These are phyloP conservation scores for Dentipellis fragilis DNA, from an alignment of 768 basidiomycete species.

Conservation along the genomic window DNA sequence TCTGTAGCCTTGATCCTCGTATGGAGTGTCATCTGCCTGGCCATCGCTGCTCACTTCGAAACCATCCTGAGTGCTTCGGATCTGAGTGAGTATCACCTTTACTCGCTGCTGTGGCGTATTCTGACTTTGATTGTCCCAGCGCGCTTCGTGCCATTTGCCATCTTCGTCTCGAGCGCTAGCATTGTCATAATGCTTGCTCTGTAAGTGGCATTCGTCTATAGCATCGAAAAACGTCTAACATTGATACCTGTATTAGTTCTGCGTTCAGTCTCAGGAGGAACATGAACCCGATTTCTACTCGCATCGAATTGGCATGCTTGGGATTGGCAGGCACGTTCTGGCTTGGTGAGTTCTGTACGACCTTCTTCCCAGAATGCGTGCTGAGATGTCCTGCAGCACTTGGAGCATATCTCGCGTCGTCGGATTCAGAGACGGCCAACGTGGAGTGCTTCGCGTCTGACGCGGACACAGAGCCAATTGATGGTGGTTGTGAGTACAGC, in stretches of 20 bases:
- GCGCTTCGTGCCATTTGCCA: conserved; percentile 79
- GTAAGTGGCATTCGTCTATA: conserved; percentile 30
- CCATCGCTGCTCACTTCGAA: conserved; percentile 73
- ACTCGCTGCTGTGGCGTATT: background rate
- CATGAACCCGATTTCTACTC: conserved; percentile 71
- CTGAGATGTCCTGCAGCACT: conserved; percentile 40
- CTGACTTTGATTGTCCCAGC: conserved; percentile 31
- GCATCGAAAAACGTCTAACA: conserved; percentile 2
- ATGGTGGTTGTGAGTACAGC: conserved; percentile 45
- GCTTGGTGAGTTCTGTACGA: conserved; percentile 44
- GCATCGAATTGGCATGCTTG: conserved; percentile 62
- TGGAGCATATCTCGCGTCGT: conserved; percentile 60
- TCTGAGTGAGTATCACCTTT: conserved; percentile 48
- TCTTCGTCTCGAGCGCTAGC: conserved; percentile 69
- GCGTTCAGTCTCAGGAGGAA: conserved; percentile 53
- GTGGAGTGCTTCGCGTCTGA: conserved; percentile 70
- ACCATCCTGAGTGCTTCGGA: conserved; percentile 61
- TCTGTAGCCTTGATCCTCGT: conserved; percentile 50
- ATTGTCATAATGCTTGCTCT: conserved; percentile 57
- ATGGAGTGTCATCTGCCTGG: conserved; percentile 73
- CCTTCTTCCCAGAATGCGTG: background rate
- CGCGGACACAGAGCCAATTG: conserved; percentile 39
- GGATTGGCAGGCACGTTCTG: conserved; percentile 69
- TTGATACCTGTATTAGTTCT: conserved; percentile 31
- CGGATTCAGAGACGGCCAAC: conserved; percentile 69